phyloP scores from a whole-genome alignment of 2,329 filamentous ascomycete genomes.

The Monosporascus sp. region DNA sequence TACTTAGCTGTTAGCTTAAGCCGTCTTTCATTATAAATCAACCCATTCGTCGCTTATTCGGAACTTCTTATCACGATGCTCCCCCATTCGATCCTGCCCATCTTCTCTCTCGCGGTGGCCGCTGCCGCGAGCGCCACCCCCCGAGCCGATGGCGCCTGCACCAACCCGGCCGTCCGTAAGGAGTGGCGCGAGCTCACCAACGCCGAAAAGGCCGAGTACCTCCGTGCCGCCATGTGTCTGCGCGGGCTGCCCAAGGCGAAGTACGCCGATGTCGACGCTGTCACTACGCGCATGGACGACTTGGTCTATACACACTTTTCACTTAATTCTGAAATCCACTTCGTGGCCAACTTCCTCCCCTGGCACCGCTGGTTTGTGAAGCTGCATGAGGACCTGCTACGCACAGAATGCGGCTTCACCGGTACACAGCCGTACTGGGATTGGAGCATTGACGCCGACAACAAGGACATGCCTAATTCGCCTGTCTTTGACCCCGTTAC shows the following conservation, averaged over 20 bases:
- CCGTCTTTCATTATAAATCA: too few relatives aligned
- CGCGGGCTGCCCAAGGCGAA: too few relatives aligned
- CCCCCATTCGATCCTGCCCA: too few relatives aligned
- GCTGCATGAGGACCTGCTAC: constrained; percentile 25
- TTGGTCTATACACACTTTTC: too few relatives aligned
- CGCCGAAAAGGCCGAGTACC: constrained; percentile 4
- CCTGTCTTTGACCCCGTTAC: constrained; percentile 26
- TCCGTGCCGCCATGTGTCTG: background rate
- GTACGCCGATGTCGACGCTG: too few relatives aligned
- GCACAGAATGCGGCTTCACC: constrained; percentile 25
- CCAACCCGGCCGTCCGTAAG: constrained; percentile 10
- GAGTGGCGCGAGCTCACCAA: constrained; percentile 16
- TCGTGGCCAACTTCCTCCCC: constrained; percentile 27
- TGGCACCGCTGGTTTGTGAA: constrained; percentile 29
- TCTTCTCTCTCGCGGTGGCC: too few relatives aligned
- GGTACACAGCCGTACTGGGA: constrained; percentile 30
- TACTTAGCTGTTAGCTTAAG: too few relatives aligned
- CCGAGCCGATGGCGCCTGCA: constrained; percentile 6
- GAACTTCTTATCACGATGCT: too few relatives aligned
- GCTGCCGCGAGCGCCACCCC: background rate
- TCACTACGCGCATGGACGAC: too few relatives aligned
- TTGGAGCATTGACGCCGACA: constrained; percentile 14
- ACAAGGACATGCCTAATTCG: constrained; percentile 7
- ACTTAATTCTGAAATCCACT: constrained; percentile 12
- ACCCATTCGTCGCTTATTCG: too few relatives aligned